These are phyloP conservation scores for Corymbia citriodora DNA, from an alignment of 441 rosid genomes.

Conservation along the genomic window DNA sequence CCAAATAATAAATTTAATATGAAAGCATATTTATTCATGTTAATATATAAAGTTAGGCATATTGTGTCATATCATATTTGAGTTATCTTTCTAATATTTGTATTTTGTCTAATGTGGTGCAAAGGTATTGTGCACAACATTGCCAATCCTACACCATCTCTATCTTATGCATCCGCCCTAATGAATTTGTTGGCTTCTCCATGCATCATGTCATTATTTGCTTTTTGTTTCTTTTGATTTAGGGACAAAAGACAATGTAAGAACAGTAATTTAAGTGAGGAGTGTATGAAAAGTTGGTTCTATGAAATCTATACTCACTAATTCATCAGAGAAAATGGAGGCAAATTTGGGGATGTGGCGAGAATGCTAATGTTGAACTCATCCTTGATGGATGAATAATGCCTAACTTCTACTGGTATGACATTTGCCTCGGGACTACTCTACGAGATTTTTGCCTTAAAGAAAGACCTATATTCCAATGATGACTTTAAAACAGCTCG, in stretches of 20 bases:
- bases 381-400: background rate
- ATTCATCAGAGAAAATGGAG: background rate
- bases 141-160: background rate
- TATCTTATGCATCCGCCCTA: background rate
- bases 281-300: background rate
- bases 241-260: background rate
- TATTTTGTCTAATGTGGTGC: background rate
- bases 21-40: rapidly evolving
- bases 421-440: too few species aligned
- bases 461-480: too few species aligned
- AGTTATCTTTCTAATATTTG: rapidly evolving
- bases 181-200: background rate
- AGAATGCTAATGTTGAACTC: background rate
- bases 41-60: background rate
- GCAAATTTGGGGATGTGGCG: background rate
- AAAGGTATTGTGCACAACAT: background rate
- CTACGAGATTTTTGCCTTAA: too few species aligned
- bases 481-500: too few species aligned
- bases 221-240: background rate
- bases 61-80: rapidly evolving
- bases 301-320: background rate
- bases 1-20: background rate
- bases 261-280: background rate
- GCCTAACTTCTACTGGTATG: too few species aligned
- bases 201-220: background rate